A percentile compares a stretch with the other conserved stretches of the same genome.
Evolutionary conservation across 2,329 filamentous ascomycete species (phyloP).

Genomic region (Neofusicoccum cordaticola): DNA sequence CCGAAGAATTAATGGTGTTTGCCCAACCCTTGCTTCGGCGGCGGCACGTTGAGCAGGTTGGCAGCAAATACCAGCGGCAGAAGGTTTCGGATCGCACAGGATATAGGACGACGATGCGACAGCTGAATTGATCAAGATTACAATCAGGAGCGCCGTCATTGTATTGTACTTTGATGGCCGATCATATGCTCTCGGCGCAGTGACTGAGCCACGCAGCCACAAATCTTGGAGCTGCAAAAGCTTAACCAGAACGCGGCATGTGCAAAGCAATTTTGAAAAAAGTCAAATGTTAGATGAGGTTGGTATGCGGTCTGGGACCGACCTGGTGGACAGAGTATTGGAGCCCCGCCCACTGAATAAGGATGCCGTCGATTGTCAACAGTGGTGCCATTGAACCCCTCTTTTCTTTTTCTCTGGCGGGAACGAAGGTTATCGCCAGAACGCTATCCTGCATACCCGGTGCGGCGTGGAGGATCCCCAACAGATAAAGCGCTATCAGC

Average conservation of each 20-base stretch:
- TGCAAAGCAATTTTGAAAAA: not conserved
- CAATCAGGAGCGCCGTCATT: not conserved
- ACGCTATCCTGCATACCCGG: not conserved
- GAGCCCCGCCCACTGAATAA: not conserved
- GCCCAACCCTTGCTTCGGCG: not conserved
- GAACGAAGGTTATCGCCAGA: not conserved
- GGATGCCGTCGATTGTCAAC: not conserved
- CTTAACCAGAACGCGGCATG: not conserved
- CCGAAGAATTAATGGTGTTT: not conserved
- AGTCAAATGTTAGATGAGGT: not conserved
- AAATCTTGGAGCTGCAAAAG: not conserved
- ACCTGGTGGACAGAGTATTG: not conserved
- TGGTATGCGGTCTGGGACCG: not conserved
- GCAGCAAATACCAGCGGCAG: not conserved
- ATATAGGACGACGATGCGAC: not conserved
- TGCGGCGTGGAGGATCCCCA: conserved; percentile 1
- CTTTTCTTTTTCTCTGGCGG: not conserved
- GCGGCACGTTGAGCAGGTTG: not conserved
- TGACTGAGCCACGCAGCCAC: not conserved
- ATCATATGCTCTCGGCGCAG: not conserved
- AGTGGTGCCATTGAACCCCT: not conserved
- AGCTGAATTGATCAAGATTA: not conserved
- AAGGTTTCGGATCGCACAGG: not conserved
- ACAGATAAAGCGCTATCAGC: not conserved
- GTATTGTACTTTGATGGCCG: not conserved